A percentile compares a stretch with the other conserved stretches of the same genome.
Conservation (phyloP, 140 eudicot species). For the Anethum foeniculum region DNA sequence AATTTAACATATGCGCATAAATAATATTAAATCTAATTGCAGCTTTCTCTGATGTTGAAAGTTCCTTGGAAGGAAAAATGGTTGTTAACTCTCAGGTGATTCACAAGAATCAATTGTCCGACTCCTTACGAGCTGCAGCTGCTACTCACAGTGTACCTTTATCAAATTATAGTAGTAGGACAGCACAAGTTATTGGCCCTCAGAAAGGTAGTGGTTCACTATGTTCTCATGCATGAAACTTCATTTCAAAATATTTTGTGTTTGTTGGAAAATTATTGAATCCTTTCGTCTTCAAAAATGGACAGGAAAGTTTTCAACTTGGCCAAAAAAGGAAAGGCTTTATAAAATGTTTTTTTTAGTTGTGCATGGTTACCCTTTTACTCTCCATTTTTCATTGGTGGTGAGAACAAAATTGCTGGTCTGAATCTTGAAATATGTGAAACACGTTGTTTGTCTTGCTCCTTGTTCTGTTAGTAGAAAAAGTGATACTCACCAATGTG, state of each 20-base stretch:
- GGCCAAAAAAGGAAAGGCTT: not conserved
- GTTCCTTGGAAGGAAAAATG: slow-evolving; percentile 33
- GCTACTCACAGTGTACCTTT: slow-evolving; percentile 31
- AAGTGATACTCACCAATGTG: not conserved
- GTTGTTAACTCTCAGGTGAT: slow-evolving; percentile 32
- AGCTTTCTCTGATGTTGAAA: slow-evolving; percentile 38
- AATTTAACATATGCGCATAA: not conserved
- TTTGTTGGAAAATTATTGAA: not conserved
- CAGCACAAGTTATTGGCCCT: slow-evolving; percentile 52
- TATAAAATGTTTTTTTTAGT: not conserved
- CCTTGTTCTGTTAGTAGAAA: not conserved
- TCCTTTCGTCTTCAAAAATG: not conserved
- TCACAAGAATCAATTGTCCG: slow-evolving; percentile 44
- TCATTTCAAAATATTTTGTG: not conserved
- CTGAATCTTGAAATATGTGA: not conserved
- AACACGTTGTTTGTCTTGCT: not conserved
- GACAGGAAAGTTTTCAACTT: not conserved
- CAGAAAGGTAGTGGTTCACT: slow-evolving; percentile 48
- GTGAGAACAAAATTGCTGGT: not conserved
- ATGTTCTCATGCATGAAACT: not conserved
- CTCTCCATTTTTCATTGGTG: not conserved
- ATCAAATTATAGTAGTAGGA: slow-evolving; percentile 52
- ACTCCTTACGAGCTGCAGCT: slow-evolving; percentile 31
- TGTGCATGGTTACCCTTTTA: not conserved
- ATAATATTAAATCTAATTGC: not conserved